Evolutionary conservation across 2,329 filamentous ascomycete genomes (phyloP).

Genomic region (Myrmaecium sp.): DNA sequence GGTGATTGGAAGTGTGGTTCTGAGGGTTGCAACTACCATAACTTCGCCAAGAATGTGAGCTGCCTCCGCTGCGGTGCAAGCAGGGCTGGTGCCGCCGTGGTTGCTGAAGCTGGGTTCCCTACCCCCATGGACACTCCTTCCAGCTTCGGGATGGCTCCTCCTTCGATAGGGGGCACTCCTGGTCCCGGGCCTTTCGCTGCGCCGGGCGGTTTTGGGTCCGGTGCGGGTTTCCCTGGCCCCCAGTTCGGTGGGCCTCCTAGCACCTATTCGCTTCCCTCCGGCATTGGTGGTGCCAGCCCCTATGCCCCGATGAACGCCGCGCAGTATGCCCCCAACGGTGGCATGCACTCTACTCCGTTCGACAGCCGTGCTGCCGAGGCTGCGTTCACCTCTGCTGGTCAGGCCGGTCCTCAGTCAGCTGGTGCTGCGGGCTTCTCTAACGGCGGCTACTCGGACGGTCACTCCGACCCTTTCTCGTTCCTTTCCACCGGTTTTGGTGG

Average conservation of each 20-base stretch:
- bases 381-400: slow-evolving; percentile 78
- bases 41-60: slow-evolving; percentile 98
- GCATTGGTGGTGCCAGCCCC: slow-evolving; percentile 60
- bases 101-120: slow-evolving; percentile 83
- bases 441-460: slow-evolving; percentile 47
- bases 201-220: slow-evolving; percentile 48
- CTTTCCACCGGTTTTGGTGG: slow-evolving; percentile 56
- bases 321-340: slow-evolving; percentile 59
- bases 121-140: slow-evolving; percentile 77
- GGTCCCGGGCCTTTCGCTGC: slow-evolving; percentile 58
- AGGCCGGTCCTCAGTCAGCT: slow-evolving; percentile 60
- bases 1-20: slow-evolving; percentile 99
- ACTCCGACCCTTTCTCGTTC: slow-evolving; percentile 67
- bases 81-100: slow-evolving; percentile 81
- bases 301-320: slow-evolving; percentile 66
- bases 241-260: slow-evolving; percentile 78
- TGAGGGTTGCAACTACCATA: slow-evolving; percentile 94
- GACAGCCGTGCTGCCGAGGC: slow-evolving; percentile 88
- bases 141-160: slow-evolving; percentile 70
- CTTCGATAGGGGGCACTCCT: slow-evolving; percentile 61
- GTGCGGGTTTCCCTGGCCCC: slow-evolving; percentile 41
- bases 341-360: slow-evolving; percentile 73
- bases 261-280: slow-evolving; percentile 77
- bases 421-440: slow-evolving; percentile 50
- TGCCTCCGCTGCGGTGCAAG: slow-evolving; percentile 92